A percentile compares a stretch with the other conserved stretches of the same genome.
phyloP scores from a whole-genome alignment of 83 land plant genomes.

The Picea abies region DNA sequence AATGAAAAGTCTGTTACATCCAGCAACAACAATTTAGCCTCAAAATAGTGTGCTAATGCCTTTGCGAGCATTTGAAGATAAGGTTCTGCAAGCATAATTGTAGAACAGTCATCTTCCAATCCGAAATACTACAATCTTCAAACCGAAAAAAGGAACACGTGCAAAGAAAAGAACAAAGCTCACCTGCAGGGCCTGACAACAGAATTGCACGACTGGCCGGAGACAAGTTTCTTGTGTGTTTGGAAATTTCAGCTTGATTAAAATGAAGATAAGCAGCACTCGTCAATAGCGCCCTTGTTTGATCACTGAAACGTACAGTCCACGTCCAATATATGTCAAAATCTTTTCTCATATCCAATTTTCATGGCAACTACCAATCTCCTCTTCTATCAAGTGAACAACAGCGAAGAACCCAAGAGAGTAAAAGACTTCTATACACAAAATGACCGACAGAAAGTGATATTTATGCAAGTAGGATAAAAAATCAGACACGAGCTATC shows the following conservation, averaged over 20 bases:
- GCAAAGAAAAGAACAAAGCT: not conserved
- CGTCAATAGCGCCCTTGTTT: slow-evolving; percentile 69
- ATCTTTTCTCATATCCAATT: no score
- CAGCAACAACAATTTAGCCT: slow-evolving; percentile 62
- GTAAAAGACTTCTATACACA: no score
- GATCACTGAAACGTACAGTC: slow-evolving; percentile 54
- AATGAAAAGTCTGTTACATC: slow-evolving; percentile 56
- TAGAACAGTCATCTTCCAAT: no score
- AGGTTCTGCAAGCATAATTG: slow-evolving; percentile 37
- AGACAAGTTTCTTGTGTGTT: slow-evolving; percentile 68
- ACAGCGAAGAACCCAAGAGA: no score
- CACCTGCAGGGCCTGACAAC: slow-evolving; percentile 88
- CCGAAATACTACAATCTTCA: no score
- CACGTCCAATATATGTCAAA: no score
- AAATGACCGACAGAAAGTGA: no score
- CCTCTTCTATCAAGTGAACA: no score
- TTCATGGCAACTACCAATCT: no score
- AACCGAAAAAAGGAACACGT: no score
- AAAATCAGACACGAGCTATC: no score
- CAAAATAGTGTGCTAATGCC: slow-evolving; percentile 67
- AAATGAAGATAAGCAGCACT: slow-evolving; percentile 88
- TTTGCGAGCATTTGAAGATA: slow-evolving; percentile 60
- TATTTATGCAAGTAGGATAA: no score
- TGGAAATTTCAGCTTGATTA: slow-evolving; percentile 61
- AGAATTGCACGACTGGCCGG: slow-evolving; percentile 85